A percentile compares a stretch with the other conserved stretches of the same genome.
Evolutionary conservation across 441 rosid genomes (phyloP).

Genomic region (Pelargonium myrrhifolium): DNA sequence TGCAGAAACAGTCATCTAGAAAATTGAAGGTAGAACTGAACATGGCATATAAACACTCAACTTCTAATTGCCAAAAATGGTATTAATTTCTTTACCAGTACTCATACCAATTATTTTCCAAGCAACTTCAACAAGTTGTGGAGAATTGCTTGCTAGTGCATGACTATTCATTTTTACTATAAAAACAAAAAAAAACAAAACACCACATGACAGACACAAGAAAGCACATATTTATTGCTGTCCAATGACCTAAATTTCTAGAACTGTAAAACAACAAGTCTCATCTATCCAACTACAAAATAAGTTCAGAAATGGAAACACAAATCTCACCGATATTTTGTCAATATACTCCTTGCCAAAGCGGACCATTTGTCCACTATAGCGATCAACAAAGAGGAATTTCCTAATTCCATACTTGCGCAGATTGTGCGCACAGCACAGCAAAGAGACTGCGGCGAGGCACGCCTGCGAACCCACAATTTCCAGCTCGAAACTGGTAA

Average conservation of each 20-base stretch:
- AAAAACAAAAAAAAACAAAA: no score
- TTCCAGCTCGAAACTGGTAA: constrained; percentile 52
- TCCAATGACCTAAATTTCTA: neutral
- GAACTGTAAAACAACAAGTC: constrained; percentile 3
- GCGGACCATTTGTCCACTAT: constrained; percentile 44
- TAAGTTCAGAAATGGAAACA: constrained; percentile 12
- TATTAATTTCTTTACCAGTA: neutral
- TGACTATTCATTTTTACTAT: neutral
- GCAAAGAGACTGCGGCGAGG: constrained; percentile 63
- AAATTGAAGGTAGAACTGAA: no score
- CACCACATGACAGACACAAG: neutral
- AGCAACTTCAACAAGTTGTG: neutral
- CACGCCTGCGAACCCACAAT: constrained; percentile 59
- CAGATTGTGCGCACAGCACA: constrained; percentile 66
- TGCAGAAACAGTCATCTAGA: no score
- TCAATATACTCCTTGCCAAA: constrained; percentile 40
- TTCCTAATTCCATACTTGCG: constrained; percentile 64
- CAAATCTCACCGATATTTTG: constrained; percentile 18
- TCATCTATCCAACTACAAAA: constrained; percentile 11
- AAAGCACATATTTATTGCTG: neutral
- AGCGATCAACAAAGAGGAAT: constrained; percentile 77
- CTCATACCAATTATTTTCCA: neutral
- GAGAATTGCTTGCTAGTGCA: neutral
- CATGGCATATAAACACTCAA: neutral
- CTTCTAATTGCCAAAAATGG: neutral